A percentile compares a stretch with the other conserved stretches of the same genome.
Evolutionary conservation across 192 early-diverging fungal species (phyloP).

Genomic region (Obelidium mucronatum): DNA sequence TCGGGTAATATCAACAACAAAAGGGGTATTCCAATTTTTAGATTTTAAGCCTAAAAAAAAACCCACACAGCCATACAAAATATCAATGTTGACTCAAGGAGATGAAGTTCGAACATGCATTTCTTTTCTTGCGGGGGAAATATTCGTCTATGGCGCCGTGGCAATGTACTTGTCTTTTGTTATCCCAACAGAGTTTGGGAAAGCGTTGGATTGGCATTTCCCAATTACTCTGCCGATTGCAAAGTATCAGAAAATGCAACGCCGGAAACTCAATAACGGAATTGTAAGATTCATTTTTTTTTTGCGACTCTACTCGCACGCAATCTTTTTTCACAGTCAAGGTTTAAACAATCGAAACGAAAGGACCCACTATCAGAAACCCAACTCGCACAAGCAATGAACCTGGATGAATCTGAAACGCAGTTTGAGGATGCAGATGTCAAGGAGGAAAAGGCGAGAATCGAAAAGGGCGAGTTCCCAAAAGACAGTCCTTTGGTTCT

Average conservation of each 20-base stretch:
- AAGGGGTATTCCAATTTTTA: constrained; percentile 4
- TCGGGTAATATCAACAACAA: no score
- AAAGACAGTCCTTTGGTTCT: constrained; percentile 65
- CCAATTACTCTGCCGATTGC: constrained; percentile 48
- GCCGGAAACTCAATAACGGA: constrained; percentile 29
- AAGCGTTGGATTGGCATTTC: constrained; percentile 70
- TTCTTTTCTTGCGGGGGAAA: constrained; percentile 59
- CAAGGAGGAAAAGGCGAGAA: constrained; percentile 60
- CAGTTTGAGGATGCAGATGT: constrained; percentile 70
- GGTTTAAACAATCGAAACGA: not conserved
- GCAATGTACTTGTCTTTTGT: constrained; percentile 54
- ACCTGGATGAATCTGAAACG: constrained; percentile 14
- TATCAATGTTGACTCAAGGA: constrained; percentile 56
- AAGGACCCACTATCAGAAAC: constrained; percentile 63
- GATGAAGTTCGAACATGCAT: constrained; percentile 65
- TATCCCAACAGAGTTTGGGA: constrained; percentile 71
- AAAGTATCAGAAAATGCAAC: constrained; percentile 39
- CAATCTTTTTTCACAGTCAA: not conserved
- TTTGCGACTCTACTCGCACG: no score
- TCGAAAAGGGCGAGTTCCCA: constrained; percentile 50
- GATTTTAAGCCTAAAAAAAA: no score
- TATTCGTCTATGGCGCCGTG: constrained; percentile 53
- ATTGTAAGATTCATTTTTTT: no score
- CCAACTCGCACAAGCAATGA: constrained; percentile 46
- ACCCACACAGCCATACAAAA: constrained; percentile 64